Conservation (phyloP, 2,329 filamentous ascomycete genomes). For the Akanthomyces muscarius region DNA sequence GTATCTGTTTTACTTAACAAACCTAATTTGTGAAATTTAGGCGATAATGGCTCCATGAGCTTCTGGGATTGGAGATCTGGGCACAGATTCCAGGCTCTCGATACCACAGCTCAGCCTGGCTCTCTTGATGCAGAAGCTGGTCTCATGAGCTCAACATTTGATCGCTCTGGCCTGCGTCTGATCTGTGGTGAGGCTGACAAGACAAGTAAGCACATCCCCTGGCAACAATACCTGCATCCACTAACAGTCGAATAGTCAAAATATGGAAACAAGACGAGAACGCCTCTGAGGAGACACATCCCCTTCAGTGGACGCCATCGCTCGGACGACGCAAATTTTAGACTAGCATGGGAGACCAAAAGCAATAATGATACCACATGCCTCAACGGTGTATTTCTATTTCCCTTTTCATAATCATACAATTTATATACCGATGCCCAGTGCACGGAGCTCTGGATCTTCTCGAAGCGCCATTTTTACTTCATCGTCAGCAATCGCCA, state of each 20-base stretch:
- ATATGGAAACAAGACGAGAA: constrained; percentile 93
- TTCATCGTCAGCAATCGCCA: constrained; percentile 87
- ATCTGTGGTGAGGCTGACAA: constrained; percentile 97
- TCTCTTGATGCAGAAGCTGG: constrained; percentile 91
- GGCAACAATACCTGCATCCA: background rate
- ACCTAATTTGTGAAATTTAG: constrained; percentile 23
- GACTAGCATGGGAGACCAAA: constrained; percentile 16
- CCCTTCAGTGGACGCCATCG: constrained; percentile 85
- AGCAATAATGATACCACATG: constrained; percentile 14
- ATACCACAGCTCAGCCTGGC: constrained; percentile 90
- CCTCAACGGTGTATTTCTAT: constrained; percentile 6
- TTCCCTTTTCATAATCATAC: constrained; percentile 21
- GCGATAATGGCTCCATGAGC: constrained; percentile 90
- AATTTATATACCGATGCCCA: constrained; percentile 56
- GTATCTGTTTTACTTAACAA: no score
- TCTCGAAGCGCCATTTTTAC: constrained; percentile 83
- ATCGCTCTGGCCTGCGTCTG: constrained; percentile 79
- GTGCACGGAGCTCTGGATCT: constrained; percentile 77
- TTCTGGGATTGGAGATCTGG: constrained; percentile 99
- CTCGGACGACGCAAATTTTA: constrained; percentile 73
- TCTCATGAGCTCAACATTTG: constrained; percentile 91
- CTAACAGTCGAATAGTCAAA: constrained; percentile 59
- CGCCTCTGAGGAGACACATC: constrained; percentile 87
- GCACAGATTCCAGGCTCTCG: constrained; percentile 81
- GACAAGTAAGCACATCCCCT: constrained; percentile 58